These are phyloP conservation scores for Coemansia sp. DNA, from an alignment of 192 early-diverging fungal genomes.

Conservation along the genomic window DNA sequence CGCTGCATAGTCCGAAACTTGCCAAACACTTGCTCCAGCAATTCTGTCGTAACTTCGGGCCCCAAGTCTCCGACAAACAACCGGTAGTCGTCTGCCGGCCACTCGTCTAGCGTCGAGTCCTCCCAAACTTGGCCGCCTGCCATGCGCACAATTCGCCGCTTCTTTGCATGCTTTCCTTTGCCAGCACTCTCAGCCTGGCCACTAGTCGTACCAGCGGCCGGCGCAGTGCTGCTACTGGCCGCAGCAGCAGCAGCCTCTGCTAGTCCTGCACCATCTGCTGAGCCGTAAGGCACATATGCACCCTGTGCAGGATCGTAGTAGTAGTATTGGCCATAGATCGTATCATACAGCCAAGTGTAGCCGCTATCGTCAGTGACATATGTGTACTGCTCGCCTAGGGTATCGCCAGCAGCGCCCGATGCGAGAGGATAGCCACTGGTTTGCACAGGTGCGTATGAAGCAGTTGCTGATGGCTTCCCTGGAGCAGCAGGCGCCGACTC, in stretches of 20 bases:
- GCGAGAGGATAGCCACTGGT: not conserved
- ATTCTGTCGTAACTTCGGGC: conserved; percentile 88
- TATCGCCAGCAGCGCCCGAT: not conserved
- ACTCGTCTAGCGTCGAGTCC: conserved; percentile 82
- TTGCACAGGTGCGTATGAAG: not conserved
- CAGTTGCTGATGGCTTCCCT: not conserved
- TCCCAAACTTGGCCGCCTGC: conserved; percentile 97
- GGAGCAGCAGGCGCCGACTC: too few species aligned
- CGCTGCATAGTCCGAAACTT: conserved; percentile 87
- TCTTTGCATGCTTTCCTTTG: conserved; percentile 57
- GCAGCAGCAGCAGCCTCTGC: not conserved
- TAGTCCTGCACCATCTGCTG: conserved; percentile 2
- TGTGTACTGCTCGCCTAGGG: conserved; percentile 37
- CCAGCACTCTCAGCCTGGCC: conserved; percentile 23
- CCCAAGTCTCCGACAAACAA: conserved; percentile 95
- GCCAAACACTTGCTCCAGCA: conserved; percentile 76
- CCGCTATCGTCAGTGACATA: conserved; percentile 47
- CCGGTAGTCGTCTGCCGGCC: conserved; percentile 91
- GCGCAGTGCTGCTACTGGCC: not conserved
- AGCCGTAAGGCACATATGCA: conserved; percentile 27
- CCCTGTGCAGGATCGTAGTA: conserved; percentile 43
- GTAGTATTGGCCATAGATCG: conserved; percentile 45
- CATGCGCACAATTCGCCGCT: conserved; percentile 70
- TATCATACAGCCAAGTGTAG: conserved; percentile 47
- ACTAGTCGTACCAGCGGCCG: not conserved